phyloP scores from a whole-genome alignment of 106 monocot species.

The Dendrobium huoshanense region DNA sequence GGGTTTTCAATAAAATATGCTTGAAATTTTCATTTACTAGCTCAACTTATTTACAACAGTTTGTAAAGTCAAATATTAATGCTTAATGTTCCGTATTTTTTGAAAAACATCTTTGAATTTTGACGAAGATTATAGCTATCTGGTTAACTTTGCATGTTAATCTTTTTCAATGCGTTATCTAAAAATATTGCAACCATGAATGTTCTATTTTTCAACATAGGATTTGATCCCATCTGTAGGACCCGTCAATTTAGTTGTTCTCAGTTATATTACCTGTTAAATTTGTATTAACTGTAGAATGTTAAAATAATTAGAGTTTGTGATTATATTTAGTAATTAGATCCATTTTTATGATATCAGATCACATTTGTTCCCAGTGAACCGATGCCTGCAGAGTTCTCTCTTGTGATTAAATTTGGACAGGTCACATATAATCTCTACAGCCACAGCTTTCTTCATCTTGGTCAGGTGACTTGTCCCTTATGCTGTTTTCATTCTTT shows the following conservation, averaged over 20 bases:
- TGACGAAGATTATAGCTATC: background rate
- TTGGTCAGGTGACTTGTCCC: conserved; percentile 74
- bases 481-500: background rate
- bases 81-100: background rate
- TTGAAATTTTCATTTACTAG: background rate
- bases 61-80: background rate
- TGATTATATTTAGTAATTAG: background rate
- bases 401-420: conserved; percentile 57
- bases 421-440: conserved; percentile 64
- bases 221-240: background rate
- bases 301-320: background rate
- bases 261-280: background rate
- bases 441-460: conserved; percentile 82
- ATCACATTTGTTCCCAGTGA: conserved; percentile 70
- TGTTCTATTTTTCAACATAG: background rate
- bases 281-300: background rate
- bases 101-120: background rate
- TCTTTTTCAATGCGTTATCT: background rate
- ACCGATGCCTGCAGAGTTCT: conserved; percentile 55
- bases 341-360: conserved; percentile 24
- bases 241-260: background rate
- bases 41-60: background rate
- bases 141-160: background rate
- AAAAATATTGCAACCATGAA: background rate
- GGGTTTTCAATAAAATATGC: background rate